Evolutionary conservation across 2,329 filamentous ascomycete genomes (phyloP), one percentile per base, ranked within the genome.

Genomic region (Hypoxylon sp.): DNA sequence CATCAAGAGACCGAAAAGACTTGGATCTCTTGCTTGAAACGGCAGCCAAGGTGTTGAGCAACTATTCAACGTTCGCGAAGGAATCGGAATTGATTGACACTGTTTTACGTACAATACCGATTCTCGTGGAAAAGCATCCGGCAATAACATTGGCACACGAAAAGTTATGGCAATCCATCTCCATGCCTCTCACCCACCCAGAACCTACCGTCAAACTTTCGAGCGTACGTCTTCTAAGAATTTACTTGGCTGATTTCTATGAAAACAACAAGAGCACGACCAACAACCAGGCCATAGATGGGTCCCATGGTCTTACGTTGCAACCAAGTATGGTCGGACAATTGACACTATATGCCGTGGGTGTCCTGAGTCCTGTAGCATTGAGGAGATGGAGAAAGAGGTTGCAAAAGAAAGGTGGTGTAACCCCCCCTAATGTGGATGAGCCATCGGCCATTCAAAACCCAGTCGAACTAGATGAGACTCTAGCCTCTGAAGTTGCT

Each of bases 241-340:
- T 80, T n/a, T 94, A 90, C 71, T 85, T 97, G 62, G 82, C 86
- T 3, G 89, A 96, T 68, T 85, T 96, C 58, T 89, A 88, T 15
- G 80, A 81, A 52, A 80, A 80, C 7, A 84, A 82, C 63, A 81
- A 78, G 32, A 75, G 76, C 20, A 69, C 66, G 20, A 79, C 84
- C 49, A 72, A 72, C 19, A 76, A 74, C 1, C 70, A 91, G 35
- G 83, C 87, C 2, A 73, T 96, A 8, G 68, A 75, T 30, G 88
- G 91, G 15, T 88, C 87, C 1, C 77, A 86, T 44, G 93, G 91
- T 1, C 76, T 97, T 16, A 73, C 78, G 19, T 75, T 97, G 5
- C 78, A 80, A 20, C 78, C 78, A 8, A 78, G 83, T 2, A 84
- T 86, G 49, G 83, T 95, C 73, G 71, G 74, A 71, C 82, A 74